Conservation (phyloP, 805 yeast species). For the Nakazawaea molendinolei region DNA sequence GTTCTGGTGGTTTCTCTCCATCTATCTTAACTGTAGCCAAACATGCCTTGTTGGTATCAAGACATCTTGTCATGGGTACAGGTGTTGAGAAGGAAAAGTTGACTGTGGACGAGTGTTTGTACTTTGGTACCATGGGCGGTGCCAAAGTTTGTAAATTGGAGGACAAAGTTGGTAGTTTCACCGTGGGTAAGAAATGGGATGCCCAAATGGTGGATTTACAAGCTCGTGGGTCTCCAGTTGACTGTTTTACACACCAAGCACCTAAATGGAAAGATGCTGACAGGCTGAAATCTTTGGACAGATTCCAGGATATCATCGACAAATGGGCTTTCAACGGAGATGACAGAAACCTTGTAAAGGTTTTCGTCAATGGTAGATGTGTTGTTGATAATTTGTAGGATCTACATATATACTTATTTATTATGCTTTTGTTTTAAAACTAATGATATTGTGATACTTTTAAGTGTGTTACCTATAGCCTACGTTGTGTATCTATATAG, state of each 20-base stretch:
- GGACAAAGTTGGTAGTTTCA: slow-evolving; percentile 60
- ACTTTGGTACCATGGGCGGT: slow-evolving; percentile 85
- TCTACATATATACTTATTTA: too few relatives aligned
- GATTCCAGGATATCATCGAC: slow-evolving; percentile 54
- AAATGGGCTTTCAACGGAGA: slow-evolving; percentile 95
- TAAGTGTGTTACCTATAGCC: too few relatives aligned
- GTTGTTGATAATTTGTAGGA: slow-evolving; percentile 54
- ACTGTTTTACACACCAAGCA: slow-evolving; percentile 70
- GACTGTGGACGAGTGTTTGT: slow-evolving; percentile 64
- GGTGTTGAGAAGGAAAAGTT: slow-evolving; percentile 41
- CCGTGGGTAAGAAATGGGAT: slow-evolving; percentile 76
- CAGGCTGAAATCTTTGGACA: slow-evolving; percentile 17
- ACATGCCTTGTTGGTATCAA: slow-evolving; percentile 65
- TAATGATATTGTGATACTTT: too few relatives aligned
- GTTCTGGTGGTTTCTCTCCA: slow-evolving; percentile 71
- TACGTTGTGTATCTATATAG: too few relatives aligned
- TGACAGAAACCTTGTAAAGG: slow-evolving; percentile 76
- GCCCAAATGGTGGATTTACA: slow-evolving; percentile 68
- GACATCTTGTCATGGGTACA: slow-evolving; percentile 58
- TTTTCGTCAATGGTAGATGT: slow-evolving; percentile 75
- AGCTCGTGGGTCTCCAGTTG: slow-evolving; percentile 51
- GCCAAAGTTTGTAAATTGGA: slow-evolving; percentile 65
- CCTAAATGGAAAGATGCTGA: slow-evolving; percentile 27
- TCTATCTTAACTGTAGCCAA: slow-evolving; percentile 60
- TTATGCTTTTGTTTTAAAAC: too few relatives aligned